Base-by-base conservation (phyloP, 2,329 filamentous ascomycete genomes). In the Colletotrichum liaoningense region DNA sequence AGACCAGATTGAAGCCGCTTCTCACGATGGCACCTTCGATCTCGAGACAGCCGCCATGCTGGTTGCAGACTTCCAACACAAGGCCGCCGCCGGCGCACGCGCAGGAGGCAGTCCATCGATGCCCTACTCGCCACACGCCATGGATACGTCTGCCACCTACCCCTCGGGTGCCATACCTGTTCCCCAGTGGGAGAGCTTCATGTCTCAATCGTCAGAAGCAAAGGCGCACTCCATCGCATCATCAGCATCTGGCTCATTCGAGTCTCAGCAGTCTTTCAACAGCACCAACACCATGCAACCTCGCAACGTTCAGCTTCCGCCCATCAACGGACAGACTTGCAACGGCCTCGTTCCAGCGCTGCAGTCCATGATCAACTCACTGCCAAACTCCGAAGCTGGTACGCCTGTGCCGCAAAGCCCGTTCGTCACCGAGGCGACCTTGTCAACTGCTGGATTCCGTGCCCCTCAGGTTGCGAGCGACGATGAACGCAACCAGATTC, bases 41-140 rank as follows among this genome's bases (percentile, higher is more conserved):
- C 93, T 98, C 80, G 96, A 99, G 88, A 95, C 96, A 79, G 97
- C 97, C 78, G 97, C 97, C 78, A 98, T 98, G 95, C 91, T 99
- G 83, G 97, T 99, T 87, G 97, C 96, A 81, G 95, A 98, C 86
- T 93, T 98, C 81, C 96, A 98, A 86, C 95, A 98, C 87, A 98
- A 98, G 88, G 95, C 89, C 79, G 96, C 95, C 56, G 88, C 88
- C 42, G 91, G 91, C 79, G 94, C 91, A 84, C 89, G 90, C 70
- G 84, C 84, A 73, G 88, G 91, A 75, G 85, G 87, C 75, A 86
- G 83, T 80, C 85, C 88, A 38, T 89, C 90, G 80, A 92, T 93
- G 82, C 87, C 93, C 76, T 95, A 94, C 81, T 91, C 94, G 72
- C 91, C 94, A 75, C 92, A 91, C 78, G 91, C 89, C 75, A 91